Evolutionary conservation across 1,284 basidiomycete species (phyloP), one percentile per base, ranked within the genome.

Genomic region (Cutaneotrichosporon cavernicola): DNA sequence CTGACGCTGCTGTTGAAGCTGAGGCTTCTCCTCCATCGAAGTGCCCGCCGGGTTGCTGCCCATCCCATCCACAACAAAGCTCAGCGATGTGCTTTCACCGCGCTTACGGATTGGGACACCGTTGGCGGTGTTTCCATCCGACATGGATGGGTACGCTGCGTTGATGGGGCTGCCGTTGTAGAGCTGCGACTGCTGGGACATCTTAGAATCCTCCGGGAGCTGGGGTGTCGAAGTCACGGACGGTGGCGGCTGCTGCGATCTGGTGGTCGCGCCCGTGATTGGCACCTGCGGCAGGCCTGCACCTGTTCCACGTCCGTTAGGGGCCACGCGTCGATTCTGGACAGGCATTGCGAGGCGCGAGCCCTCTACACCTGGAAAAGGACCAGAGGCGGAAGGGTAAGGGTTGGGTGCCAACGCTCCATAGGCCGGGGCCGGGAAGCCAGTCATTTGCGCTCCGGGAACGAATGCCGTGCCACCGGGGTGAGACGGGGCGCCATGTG

Each of bases 51-150:
- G 49, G 47, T 52, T 58, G 22, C 21, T 46, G 55, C 55, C 57
- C 34, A 63, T 59, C 26, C 58, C 38, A 46, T 65, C 63, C 21
- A 65, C 63, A 50, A 65, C 56, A n/a, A 65, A 61, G 21, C 63
- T 60, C 38, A 65, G 59, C 30, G 59, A 61, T 14, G 63, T 52
- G 14, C 32, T 51, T 40, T 60, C 58, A 18, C 58, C 58, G 2
- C 50, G 36, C 58, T 60, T 60, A 32, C 58, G 58, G 26, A 51
- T 38, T 36, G 49, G 49, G 11, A 31, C 50, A 13, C 58, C 58
- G 26, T 60, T 60, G 14, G n/a, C 32, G 32, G 21, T 26, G 47
- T 26, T 36, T 14, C 32, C 58, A 50, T 50, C 58, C 57, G n/a
- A 34, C 30, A 38, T 49, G 50, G 18, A 46, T 11, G 36, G 13